Evolutionary conservation across 176 grass and related monocot genomes (phyloP).

Genomic region (Bothriochloa decipiens): DNA sequence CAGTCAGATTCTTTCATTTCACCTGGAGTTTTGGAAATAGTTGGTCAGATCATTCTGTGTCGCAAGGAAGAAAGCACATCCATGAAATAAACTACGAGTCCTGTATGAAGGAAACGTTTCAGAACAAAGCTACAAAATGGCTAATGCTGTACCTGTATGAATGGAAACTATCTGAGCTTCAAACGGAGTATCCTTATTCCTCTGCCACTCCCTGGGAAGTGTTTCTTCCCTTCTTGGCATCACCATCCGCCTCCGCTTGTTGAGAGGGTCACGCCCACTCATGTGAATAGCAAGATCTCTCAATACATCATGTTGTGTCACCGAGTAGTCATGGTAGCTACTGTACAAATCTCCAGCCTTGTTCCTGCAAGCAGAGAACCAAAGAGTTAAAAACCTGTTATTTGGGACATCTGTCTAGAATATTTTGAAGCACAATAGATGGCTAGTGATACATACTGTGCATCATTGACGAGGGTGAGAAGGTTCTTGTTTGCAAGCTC

Average conservation of each 20-base stretch:
- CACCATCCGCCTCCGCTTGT: conserved; percentile 59
- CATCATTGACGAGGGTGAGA: conserved; percentile 90
- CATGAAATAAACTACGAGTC: not conserved
- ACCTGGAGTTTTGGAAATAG: conserved; percentile 57
- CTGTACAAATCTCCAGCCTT: conserved; percentile 93
- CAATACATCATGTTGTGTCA: conserved; percentile 96
- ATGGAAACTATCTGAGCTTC: conserved; percentile 97
- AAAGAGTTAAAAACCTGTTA: conserved; percentile 17
- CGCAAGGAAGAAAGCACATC: not conserved
- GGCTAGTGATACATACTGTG: conserved; percentile 63
- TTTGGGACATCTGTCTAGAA: not conserved
- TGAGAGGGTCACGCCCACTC: conserved; percentile 62
- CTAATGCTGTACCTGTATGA: conserved; percentile 72
- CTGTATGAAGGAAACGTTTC: not conserved
- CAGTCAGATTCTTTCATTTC: conserved; percentile 97
- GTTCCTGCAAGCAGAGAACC: conserved; percentile 53
- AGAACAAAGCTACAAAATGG: not conserved
- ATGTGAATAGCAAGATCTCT: conserved; percentile 94
- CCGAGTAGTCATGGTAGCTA: conserved; percentile 77
- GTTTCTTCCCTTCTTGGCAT: conserved; percentile 91
- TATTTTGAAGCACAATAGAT: conserved; percentile 20
- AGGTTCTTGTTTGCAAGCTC: conserved; percentile 89
- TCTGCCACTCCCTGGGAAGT: conserved; percentile 83
- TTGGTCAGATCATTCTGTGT: conserved; percentile 44
- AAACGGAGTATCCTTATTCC: conserved; percentile 67